phyloP scores from a whole-genome alignment of 1,284 basidiomycete species.

The Meripilus lineatus region DNA sequence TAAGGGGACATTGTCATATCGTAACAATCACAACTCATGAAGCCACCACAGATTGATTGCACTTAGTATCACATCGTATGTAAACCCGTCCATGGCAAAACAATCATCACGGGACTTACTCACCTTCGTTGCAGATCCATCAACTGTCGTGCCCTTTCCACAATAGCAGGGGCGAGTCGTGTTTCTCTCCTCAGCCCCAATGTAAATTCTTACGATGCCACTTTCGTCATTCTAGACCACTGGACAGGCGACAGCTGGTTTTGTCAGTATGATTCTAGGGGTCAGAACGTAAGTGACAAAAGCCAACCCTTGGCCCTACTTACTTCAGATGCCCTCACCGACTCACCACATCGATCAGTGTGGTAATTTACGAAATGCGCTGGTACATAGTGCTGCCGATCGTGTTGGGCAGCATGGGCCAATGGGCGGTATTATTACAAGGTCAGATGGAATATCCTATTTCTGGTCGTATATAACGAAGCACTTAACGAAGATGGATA shows the following conservation, averaged over 20 bases:
- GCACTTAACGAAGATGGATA: no score
- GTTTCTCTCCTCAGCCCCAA: neutral
- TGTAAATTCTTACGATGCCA: neutral
- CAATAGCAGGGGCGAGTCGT: conserved; percentile 50
- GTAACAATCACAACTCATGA: neutral
- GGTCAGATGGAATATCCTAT: no score
- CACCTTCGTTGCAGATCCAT: conserved; percentile 37
- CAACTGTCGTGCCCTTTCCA: conserved; percentile 66
- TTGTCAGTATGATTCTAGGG: conserved; percentile 74
- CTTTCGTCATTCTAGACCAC: conserved; percentile 33
- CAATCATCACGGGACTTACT: neutral
- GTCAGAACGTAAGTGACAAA: conserved; percentile 53
- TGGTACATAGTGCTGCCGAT: conserved; percentile 53
- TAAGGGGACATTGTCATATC: conserved; percentile 13
- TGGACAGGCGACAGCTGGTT: conserved; percentile 67
- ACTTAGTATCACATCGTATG: conserved; percentile 49
- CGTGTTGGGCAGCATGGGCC: conserved; percentile 55
- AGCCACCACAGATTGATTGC: conserved; percentile 40
- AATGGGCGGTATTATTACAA: conserved; percentile 62
- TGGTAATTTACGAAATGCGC: conserved; percentile 66
- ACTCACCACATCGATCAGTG: conserved; percentile 32
- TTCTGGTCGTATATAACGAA: no score
- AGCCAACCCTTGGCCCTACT: conserved; percentile 54
- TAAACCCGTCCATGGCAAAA: neutral
- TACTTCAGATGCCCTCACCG: conserved; percentile 45